Base-by-base conservation (phyloP, 345 rosid species). In the Erodium maritimum region DNA sequence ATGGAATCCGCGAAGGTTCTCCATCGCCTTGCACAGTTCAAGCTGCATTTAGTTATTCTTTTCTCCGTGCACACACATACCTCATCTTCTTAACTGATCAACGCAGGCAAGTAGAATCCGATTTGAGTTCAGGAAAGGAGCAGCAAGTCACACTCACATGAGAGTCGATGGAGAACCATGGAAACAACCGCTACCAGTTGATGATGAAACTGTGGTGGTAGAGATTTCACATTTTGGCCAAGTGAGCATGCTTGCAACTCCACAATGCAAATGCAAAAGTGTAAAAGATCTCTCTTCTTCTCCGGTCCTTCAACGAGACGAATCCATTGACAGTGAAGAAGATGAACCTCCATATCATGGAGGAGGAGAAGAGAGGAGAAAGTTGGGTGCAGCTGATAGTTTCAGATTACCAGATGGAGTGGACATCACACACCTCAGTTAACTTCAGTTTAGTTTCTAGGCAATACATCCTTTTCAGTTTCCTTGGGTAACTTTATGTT, bases 121-220 rank as follows among this genome's bases (percentile, higher is more conserved):
- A 5, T 51, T 51, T 11, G 54, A 51, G 21, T 51, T 51, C 17
- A 1, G 17, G 9, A 51, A n/a, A n/a, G 54, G 20, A 17, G 54
- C 54, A 51, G 9, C 54, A 0, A 10, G 1, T 5, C 54, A 51
- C 17, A 51, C 54, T 0, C 17, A 51, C 21, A 51, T 51, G 54
- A 17, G 54, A 19, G 21, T 51, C 17, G 54, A 51, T n/a, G 54
- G 54, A 10, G 54, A 51, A n/a, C 54, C 54, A 6, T 51, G 54
- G 54, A 51, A 51, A 10, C 54, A 51, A n/a, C 54, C 54, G 17
- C 54, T 51, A 3, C 54, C 54, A n/a, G 19, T n/a, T 51, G 54
- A 51, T 51, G 54, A 51, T 51, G 54, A n/a, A 4, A 3, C 54
- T 51, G 54, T 51, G 14, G 54, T 51, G 10, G 54, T 51, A 4